Percentiles rank a stretch among this genome's conserved stretches.
phyloP scores from a whole-genome alignment of 2,329 filamentous ascomycete species.

The Colletotrichum lupini region DNA sequence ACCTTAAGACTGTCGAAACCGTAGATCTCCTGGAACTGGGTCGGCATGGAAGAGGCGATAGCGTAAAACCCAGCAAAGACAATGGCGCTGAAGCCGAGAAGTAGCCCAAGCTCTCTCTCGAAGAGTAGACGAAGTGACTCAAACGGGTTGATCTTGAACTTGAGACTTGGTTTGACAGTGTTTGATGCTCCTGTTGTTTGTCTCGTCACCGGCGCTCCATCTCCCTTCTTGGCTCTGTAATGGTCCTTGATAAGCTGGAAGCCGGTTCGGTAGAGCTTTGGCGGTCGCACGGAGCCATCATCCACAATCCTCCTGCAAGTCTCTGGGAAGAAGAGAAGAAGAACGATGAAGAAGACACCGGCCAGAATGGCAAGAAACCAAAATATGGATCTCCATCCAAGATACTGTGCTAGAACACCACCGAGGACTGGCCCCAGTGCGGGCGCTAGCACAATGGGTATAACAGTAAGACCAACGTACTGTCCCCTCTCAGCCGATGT shows the following conservation, averaged over 20 bases:
- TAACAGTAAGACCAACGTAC: constrained; percentile 52
- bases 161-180: constrained; percentile 40
- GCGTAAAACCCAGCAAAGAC: constrained; percentile 63
- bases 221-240: constrained; percentile 24
- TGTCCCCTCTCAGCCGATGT: constrained; percentile 59
- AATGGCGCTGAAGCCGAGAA: constrained; percentile 57
- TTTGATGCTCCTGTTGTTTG: constrained; percentile 31
- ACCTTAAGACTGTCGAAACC: constrained; percentile 66
- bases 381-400: constrained; percentile 56
- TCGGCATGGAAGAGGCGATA: constrained; percentile 57
- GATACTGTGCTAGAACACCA: constrained; percentile 50
- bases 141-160: constrained; percentile 54
- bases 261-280: constrained; percentile 48
- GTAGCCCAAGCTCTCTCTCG: constrained; percentile 54
- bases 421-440: constrained; percentile 56
- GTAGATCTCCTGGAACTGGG: constrained; percentile 62
- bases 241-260: constrained; percentile 39
- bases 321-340: constrained; percentile 56
- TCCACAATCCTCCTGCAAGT: constrained; percentile 60
- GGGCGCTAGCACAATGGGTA: constrained; percentile 56
- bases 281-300: constrained; percentile 60
- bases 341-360: constrained; percentile 48
- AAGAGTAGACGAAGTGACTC: constrained; percentile 52
- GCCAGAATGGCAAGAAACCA: constrained; percentile 47
- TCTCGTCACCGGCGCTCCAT: constrained; percentile 5